Percentiles rank a stretch among this genome's conserved stretches.
Conservation (phyloP, 768 basidiomycete genomes). For the Podaxis carcinomalis region DNA sequence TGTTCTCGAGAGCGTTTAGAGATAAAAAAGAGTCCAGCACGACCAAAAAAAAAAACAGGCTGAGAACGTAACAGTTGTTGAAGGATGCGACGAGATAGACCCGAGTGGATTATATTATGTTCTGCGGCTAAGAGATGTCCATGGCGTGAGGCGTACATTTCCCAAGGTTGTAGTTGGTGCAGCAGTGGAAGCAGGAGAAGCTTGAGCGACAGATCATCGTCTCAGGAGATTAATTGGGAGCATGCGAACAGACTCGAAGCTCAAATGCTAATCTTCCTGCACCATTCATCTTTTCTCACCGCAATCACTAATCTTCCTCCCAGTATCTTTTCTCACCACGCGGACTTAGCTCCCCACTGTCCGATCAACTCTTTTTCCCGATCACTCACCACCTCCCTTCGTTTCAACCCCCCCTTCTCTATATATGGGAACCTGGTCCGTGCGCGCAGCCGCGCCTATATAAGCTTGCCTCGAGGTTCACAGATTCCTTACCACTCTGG, state of each 20-base stretch:
- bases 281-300: background rate
- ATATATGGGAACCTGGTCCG: slow-evolving; percentile 12
- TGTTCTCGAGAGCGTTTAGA: background rate
- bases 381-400: background rate
- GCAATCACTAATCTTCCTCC: background rate
- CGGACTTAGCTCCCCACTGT: background rate
- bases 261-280: background rate
- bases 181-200: background rate
- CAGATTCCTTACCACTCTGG: slow-evolving; percentile 58
- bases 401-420: background rate
- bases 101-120: background rate
- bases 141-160: background rate
- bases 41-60: background rate
- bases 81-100: background rate
- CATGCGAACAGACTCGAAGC: background rate
- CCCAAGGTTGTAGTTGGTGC: background rate
- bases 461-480: slow-evolving; percentile 1
- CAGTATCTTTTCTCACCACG: background rate
- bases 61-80: background rate
- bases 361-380: background rate
- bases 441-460: slow-evolving; percentile 14
- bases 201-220: background rate
- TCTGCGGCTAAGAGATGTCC: background rate
- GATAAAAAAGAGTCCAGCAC: background rate
- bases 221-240: background rate